Base-by-base conservation (phyloP, 352 stramenopile genomes). In the Globisporangium paroecandrum region DNA sequence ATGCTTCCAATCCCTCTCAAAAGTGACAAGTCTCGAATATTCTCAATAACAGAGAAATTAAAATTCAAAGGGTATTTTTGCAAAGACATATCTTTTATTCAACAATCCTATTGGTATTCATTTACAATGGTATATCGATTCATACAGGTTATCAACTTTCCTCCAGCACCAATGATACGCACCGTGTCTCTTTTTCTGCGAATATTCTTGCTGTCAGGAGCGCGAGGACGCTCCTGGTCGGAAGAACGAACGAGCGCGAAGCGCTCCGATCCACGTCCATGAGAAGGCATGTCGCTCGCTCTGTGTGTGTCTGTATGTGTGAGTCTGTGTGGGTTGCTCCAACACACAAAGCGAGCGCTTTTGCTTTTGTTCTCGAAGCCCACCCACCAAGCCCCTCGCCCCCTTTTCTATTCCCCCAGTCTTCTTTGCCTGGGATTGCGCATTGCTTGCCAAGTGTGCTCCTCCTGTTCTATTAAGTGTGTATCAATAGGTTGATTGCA, bases 131-230 rank as follows among this genome's bases (percentile, higher is more conserved):
- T 15, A 49, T 47, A 62, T 51, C 1, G 18, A 32, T 34, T 43
- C 4, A 12, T 38, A 56, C 22, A 64, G 58, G 0, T 3, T 29
- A 22, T 38, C 0, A 5, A 20, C 1, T 58, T 13, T 20, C 6
- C 12, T 12, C 4, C 8, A 4, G 27, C 34, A 8, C 18, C 54
- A 43, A 29, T 46, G 59, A 56, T 43, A 24, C 59, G 13, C 27
- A 64, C 59, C 59, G 12, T 10, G 24, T 53, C 41, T 25, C 25
- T 56, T 57, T 57, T 65, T 65, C 43, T 65, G 38, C 24, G 59
- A 65, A 65, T 65, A 65, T 65, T 57, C 43, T 64, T 64, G 58
- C 58, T 55, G 58, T 56, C 58, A 43, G 24, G 36, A 43, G 36
- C 10, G 36, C 36, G 12, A 12, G 56, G 25, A 43, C 7, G 41